Conservation (phyloP, 495 filamentous ascomycete genomes). For the Xylaria flabelliformis region DNA sequence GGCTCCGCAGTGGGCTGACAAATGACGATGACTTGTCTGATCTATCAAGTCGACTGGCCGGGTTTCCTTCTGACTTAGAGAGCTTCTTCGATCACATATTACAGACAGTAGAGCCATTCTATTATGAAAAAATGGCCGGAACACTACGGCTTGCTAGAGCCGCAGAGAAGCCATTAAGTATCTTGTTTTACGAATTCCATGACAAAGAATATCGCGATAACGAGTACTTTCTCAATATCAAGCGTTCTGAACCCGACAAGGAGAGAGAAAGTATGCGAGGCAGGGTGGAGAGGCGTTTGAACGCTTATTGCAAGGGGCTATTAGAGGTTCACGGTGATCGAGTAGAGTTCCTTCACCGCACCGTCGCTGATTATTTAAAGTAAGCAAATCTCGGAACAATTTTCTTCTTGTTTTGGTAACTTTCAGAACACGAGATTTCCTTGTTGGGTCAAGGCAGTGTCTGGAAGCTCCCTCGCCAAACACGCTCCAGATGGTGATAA, state of each 20-base stretch:
- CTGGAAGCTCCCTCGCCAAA: no score
- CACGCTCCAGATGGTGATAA: no score
- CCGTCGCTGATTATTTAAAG: constrained; percentile 19
- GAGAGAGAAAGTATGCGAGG: constrained; percentile 2
- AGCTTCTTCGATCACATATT: constrained; percentile 36
- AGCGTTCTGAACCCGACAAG: not conserved
- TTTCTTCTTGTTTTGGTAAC: no score
- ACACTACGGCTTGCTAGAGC: constrained; percentile 21
- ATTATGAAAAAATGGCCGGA: constrained; percentile 27
- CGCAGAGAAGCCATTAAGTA: constrained; percentile 13
- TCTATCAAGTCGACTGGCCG: constrained; percentile 29
- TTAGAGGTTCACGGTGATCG: constrained; percentile 19
- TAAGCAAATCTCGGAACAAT: no score
- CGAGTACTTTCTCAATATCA: constrained; percentile 18
- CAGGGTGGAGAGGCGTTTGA: constrained; percentile 13
- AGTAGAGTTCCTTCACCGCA: constrained; percentile 22
- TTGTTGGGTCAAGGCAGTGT: no score
- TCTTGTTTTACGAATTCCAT: constrained; percentile 24
- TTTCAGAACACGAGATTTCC: no score
- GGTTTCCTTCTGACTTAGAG: constrained; percentile 36
- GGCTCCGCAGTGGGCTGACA: constrained; percentile 31
- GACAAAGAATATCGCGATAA: constrained; percentile 22
- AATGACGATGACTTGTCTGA: constrained; percentile 33
- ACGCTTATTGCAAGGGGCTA: constrained; percentile 21
- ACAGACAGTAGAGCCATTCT: constrained; percentile 21